Percentiles rank a stretch among this genome's conserved stretches.
phyloP scores from a whole-genome alignment of 768 basidiomycete species.

The Boletus fagicola region DNA sequence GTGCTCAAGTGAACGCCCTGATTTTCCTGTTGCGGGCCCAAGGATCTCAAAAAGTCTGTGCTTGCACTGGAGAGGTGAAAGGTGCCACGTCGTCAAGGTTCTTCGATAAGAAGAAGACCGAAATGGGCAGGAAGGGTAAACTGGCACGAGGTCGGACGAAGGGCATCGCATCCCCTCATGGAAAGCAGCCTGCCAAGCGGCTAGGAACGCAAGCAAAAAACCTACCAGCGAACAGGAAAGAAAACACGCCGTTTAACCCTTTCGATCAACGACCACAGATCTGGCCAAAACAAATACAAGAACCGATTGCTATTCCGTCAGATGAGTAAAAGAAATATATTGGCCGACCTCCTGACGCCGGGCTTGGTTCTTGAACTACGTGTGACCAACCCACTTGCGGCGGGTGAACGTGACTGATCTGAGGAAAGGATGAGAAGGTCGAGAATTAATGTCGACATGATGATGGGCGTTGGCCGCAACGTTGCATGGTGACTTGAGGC shows the following conservation, averaged over 20 bases:
- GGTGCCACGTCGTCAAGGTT: constrained; percentile 30
- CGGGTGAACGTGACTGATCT: constrained; percentile 7
- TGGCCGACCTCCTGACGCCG: constrained; percentile 5
- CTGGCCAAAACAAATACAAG: constrained; percentile 6
- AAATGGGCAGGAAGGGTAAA: constrained; percentile 28
- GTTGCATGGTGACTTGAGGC: constrained; percentile 7
- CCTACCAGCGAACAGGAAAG: constrained; percentile 12
- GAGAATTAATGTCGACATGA: neutral
- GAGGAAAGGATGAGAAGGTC: neutral
- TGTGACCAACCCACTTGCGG: neutral
- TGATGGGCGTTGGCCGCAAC: constrained; percentile 6
- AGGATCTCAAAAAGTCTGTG: constrained; percentile 21
- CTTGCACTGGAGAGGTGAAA: constrained; percentile 5
- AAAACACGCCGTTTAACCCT: constrained; percentile 14
- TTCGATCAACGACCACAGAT: constrained; percentile 15
- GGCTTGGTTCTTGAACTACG: constrained; percentile 2
- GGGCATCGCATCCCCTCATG: constrained; percentile 27
- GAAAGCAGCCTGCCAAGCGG: constrained; percentile 16
- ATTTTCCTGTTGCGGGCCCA: constrained; percentile 26
- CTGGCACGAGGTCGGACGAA: constrained; percentile 31
- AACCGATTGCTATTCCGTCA: constrained; percentile 5
- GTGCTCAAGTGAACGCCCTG: constrained; percentile 26
- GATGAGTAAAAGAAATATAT: constrained; percentile 5
- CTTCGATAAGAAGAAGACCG: constrained; percentile 28
- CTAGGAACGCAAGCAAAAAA: constrained; percentile 22